Evolutionary conservation across 2,329 filamentous ascomycete genomes (phyloP).

Genomic region (Aspergillus phoenicis): DNA sequence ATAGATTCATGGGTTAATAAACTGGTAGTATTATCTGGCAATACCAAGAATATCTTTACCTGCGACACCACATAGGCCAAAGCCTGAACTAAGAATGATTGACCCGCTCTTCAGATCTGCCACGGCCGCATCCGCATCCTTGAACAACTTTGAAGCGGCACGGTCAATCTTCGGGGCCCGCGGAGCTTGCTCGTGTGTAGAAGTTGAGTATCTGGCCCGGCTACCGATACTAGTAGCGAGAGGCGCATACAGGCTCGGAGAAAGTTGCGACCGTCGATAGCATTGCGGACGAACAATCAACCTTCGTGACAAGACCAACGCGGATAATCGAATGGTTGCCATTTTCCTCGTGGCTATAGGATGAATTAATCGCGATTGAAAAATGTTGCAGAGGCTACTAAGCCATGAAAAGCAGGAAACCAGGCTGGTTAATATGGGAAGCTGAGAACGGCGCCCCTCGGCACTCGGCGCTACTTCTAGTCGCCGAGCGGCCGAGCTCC

Average conservation of each 20-base stretch:
- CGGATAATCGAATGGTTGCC: constrained; percentile 29
- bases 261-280: constrained; percentile 24
- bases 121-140: constrained; percentile 66
- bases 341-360: constrained; percentile 8
- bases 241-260: constrained; percentile 14
- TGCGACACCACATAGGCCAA: constrained; percentile 78
- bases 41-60: constrained; percentile 45
- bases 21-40: background rate
- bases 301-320: constrained; percentile 29
- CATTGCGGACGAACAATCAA: constrained; percentile 27
- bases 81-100: constrained; percentile 74
- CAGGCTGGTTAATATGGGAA: constrained; percentile 15
- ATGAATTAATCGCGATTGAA: background rate
- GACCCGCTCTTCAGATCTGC: constrained; percentile 70
- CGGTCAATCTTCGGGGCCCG: constrained; percentile 33
- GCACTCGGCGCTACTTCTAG: constrained; percentile 34
- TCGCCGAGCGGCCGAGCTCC: constrained; percentile 25
- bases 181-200: constrained; percentile 17
- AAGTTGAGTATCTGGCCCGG: constrained; percentile 26
- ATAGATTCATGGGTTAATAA: background rate
- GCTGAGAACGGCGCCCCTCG: constrained; percentile 19
- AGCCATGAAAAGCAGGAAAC: constrained; percentile 1
- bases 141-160: constrained; percentile 41
- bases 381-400: background rate
- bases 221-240: background rate